Evolutionary conservation across 139 green algal species (phyloP).

Genomic region (Chlamydomonas incerta): DNA sequence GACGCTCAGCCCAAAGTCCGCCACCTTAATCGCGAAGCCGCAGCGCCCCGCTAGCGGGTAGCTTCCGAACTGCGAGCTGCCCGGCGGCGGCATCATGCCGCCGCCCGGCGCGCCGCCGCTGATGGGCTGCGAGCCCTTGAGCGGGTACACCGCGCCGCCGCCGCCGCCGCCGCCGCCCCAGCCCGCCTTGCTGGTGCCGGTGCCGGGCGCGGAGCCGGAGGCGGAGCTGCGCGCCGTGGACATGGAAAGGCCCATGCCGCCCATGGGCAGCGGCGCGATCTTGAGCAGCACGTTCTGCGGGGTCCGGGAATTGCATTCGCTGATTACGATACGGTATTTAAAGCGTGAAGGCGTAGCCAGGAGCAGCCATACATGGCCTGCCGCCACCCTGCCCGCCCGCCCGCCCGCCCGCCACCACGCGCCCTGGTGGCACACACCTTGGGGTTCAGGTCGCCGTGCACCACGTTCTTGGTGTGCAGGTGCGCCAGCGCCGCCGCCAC

Average conservation of each 20-base stretch:
- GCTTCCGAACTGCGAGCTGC: background rate
- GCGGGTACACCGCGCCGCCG: background rate
- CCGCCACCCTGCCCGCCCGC: too few species aligned
- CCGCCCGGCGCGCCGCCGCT: too few species aligned
- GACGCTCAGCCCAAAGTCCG: constrained; percentile 62
- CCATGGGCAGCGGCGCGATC: background rate
- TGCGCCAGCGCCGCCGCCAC: constrained; percentile 26
- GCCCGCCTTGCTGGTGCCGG: background rate
- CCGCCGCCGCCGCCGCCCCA: background rate
- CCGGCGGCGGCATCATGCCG: too few species aligned
- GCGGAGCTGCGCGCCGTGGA: background rate
- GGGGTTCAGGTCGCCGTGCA: constrained; percentile 42
- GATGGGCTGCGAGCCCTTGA: background rate
- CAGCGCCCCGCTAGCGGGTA: constrained; percentile 15
- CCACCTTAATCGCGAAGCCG: constrained; percentile 51
- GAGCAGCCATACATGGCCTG: too few species aligned
- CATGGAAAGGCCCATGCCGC: too few species aligned
- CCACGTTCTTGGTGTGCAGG: constrained; percentile 41
- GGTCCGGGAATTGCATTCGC: too few species aligned
- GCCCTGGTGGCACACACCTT: too few species aligned
- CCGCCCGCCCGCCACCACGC: too few species aligned
- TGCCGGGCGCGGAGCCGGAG: background rate
- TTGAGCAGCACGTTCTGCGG: constrained; percentile 43
- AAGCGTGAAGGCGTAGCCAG: too few species aligned
- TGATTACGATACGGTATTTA: too few species aligned